Evolutionary conservation across 495 filamentous ascomycete species (phyloP).

Genomic region (Hypoxylon lienhwacheense): DNA sequence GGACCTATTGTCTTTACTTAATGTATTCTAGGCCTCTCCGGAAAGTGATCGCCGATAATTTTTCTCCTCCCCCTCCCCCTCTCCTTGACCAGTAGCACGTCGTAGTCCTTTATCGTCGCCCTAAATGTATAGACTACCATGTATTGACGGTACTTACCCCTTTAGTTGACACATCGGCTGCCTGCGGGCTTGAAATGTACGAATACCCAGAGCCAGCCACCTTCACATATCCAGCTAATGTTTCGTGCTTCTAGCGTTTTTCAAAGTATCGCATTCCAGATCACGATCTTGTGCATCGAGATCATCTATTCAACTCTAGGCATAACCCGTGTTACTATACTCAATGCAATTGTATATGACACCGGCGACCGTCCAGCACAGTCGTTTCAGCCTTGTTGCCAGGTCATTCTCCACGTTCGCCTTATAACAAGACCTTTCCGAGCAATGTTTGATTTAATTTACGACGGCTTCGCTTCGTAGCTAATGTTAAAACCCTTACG

Average conservation of each 20-base stretch:
- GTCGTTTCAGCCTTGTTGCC: conserved; percentile 31
- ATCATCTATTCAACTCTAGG: conserved; percentile 16
- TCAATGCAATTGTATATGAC: conserved; percentile 20
- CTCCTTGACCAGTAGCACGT: neutral
- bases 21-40: conserved; percentile 1
- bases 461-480: neutral
- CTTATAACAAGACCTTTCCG: neutral
- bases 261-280: conserved; percentile 19
- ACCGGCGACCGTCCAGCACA: conserved; percentile 4
- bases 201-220: neutral
- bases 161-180: conserved; percentile 3
- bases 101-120: neutral
- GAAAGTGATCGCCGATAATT: conserved; percentile 26
- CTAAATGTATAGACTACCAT: neutral
- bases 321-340: conserved; percentile 13
- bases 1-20: conserved; percentile 23
- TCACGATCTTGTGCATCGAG: conserved; percentile 35
- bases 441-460: too few species aligned
- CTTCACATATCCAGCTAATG: conserved; percentile 2
- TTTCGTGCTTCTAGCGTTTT: conserved; percentile 1
- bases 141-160: neutral
- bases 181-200: neutral
- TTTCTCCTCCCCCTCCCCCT: neutral
- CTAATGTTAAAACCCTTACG: neutral
- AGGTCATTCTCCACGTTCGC: neutral